Evolutionary conservation across 768 basidiomycete genomes (phyloP).

Genomic region (Russula sp.): DNA sequence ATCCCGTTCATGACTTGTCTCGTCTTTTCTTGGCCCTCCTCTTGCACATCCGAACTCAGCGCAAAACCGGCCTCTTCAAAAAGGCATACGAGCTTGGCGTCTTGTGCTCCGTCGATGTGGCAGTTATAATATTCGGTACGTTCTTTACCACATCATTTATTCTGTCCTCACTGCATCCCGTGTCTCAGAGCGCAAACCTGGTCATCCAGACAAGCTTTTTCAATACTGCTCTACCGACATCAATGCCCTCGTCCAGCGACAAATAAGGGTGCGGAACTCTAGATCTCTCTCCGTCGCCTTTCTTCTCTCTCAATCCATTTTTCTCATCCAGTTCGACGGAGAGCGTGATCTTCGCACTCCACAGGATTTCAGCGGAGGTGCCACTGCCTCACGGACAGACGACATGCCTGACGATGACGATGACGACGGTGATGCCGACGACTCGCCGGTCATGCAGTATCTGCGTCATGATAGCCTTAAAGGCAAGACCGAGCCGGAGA

Average conservation of each 20-base stretch:
- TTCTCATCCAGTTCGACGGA: constrained; percentile 45
- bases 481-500: constrained; percentile 25
- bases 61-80: constrained; percentile 89
- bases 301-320: not conserved
- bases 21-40: constrained; percentile 27
- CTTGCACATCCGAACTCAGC: constrained; percentile 43
- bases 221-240: constrained; percentile 77
- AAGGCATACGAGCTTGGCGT: constrained; percentile 91
- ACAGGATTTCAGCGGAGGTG: constrained; percentile 45
- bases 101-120: constrained; percentile 83
- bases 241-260: constrained; percentile 65
- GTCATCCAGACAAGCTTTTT: constrained; percentile 78
- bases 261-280: constrained; percentile 47
- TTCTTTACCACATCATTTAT: constrained; percentile 14
- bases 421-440: constrained; percentile 29
- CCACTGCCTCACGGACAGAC: constrained; percentile 37
- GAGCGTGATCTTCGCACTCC: constrained; percentile 51
- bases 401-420: constrained; percentile 41
- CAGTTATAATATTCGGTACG: constrained; percentile 81
- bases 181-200: constrained; percentile 63
- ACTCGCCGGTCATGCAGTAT: constrained; percentile 19
- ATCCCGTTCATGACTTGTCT: constrained; percentile 39
- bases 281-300: not conserved
- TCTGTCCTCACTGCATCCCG: not conserved
- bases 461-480: constrained; percentile 28